Percentiles rank a stretch among this genome's conserved stretches.
Conservation (phyloP, 1,284 basidiomycete species). For the Malassezia nana region DNA sequence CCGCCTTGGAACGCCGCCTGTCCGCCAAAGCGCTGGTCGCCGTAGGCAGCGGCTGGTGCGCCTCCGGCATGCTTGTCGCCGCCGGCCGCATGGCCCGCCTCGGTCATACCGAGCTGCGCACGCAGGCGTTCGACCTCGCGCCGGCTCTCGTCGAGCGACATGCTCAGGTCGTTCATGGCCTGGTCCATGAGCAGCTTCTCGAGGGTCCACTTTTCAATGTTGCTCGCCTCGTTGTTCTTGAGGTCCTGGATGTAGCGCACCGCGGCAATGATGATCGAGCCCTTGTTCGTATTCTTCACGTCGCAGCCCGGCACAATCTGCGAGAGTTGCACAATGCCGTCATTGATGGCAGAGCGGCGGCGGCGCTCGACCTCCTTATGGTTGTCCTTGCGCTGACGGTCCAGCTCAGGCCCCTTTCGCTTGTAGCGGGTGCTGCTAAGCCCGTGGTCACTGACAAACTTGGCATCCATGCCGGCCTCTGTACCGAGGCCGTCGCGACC, state of each 20-base stretch:
- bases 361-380: constrained; percentile 88
- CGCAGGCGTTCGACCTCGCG: constrained; percentile 33
- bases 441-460: constrained; percentile 21
- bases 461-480: constrained; percentile 16
- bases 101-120: constrained; percentile 24
- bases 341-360: constrained; percentile 84
- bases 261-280: constrained; percentile 70
- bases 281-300: constrained; percentile 67
- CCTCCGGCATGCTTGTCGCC: constrained; percentile 1
- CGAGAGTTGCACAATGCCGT: constrained; percentile 83
- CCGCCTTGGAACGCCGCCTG: constrained; percentile 11
- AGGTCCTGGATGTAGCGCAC: constrained; percentile 80
- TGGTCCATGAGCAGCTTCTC: constrained; percentile 86
- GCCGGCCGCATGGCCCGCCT: neutral
- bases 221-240: constrained; percentile 77
- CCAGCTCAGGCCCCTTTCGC: constrained; percentile 31
- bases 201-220: constrained; percentile 80
- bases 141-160: constrained; percentile 32
- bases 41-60: neutral
- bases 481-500: constrained; percentile 16
- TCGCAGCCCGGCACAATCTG: constrained; percentile 70
- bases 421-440: constrained; percentile 16
- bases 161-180: constrained; percentile 50
- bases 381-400: constrained; percentile 40
- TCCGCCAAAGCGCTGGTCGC: constrained; percentile 12